Conservation (phyloP, 2,329 filamentous ascomycete species). For the Sclerotinia borealis region DNA sequence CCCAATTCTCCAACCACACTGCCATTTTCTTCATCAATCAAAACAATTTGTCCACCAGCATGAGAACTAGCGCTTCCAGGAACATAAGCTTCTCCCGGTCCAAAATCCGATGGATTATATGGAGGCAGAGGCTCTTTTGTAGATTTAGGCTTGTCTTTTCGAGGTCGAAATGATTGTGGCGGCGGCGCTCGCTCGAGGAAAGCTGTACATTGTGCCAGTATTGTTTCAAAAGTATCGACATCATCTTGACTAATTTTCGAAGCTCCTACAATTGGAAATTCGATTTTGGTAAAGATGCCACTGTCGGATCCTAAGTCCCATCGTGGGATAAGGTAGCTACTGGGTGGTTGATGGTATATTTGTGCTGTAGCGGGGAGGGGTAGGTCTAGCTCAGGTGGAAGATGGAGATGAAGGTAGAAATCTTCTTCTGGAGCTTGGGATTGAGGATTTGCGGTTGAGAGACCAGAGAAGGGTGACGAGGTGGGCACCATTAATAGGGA, state of each 20-base stretch:
- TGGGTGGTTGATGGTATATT: constrained; percentile 92
- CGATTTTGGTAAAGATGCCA: constrained; percentile 86
- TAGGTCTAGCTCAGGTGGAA: constrained; percentile 89
- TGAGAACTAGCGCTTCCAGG: constrained; percentile 52
- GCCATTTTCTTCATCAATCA: constrained; percentile 93
- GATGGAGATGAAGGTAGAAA: constrained; percentile 93
- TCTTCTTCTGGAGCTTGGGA: constrained; percentile 66
- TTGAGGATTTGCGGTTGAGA: constrained; percentile 50
- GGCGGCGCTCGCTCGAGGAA: constrained; percentile 81
- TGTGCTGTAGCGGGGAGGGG: constrained; percentile 92
- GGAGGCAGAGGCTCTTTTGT: constrained; percentile 36
- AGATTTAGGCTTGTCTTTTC: constrained; percentile 27
- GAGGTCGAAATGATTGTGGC: constrained; percentile 24
- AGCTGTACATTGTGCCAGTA: constrained; percentile 93
- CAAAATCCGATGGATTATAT: constrained; percentile 80
- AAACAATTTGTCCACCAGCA: constrained; percentile 73
- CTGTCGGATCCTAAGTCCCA: constrained; percentile 88
- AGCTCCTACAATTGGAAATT: constrained; percentile 72
- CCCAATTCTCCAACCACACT: constrained; percentile 89
- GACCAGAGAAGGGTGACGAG: constrained; percentile 57
- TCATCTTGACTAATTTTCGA: constrained; percentile 79
- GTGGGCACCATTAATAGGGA: constrained; percentile 96
- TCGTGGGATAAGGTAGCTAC: constrained; percentile 87
- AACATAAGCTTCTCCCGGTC: constrained; percentile 72
- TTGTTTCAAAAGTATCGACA: constrained; percentile 93